Conservation (phyloP, 495 filamentous ascomycete species). For the Aspergillus mulundensis region DNA sequence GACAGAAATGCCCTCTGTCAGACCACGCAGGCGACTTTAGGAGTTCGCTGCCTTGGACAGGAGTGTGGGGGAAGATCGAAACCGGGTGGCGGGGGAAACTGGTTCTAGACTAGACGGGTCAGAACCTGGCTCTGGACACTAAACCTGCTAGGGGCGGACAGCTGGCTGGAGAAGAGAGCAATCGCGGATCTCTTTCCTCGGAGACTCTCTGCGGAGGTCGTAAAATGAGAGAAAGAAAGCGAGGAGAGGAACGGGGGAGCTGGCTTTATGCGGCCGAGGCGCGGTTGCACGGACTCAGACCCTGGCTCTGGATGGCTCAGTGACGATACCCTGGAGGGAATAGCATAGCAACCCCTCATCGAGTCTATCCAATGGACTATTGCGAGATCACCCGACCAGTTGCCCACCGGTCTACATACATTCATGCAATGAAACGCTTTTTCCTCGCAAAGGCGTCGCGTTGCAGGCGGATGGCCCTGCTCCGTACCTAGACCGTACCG, state of each 20-base stretch:
- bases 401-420: neutral
- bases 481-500: neutral
- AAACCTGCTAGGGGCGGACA: neutral
- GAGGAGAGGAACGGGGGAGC: neutral
- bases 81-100: constrained; percentile 16
- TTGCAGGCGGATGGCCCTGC: neutral
- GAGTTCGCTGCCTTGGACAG: constrained; percentile 10
- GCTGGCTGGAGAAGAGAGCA: neutral
- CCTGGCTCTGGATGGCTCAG: neutral
- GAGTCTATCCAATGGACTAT: neutral
- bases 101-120: neutral
- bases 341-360: constrained; percentile 6
- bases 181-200: neutral
- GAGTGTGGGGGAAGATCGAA: constrained; percentile 9
- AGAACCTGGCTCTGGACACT: neutral
- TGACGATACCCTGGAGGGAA: constrained; percentile 3
- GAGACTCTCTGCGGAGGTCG: neutral
- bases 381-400: constrained; percentile 3
- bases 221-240: neutral
- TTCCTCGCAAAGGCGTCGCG: neutral
- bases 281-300: constrained; percentile 7
- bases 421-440: neutral
- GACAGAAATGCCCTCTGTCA: neutral
- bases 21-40: neutral
- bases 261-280: neutral